Evolutionary conservation across 768 basidiomycete genomes (phyloP), one percentile per base, ranked within the genome.

Genomic region (Clitopilus hobsonii): DNA sequence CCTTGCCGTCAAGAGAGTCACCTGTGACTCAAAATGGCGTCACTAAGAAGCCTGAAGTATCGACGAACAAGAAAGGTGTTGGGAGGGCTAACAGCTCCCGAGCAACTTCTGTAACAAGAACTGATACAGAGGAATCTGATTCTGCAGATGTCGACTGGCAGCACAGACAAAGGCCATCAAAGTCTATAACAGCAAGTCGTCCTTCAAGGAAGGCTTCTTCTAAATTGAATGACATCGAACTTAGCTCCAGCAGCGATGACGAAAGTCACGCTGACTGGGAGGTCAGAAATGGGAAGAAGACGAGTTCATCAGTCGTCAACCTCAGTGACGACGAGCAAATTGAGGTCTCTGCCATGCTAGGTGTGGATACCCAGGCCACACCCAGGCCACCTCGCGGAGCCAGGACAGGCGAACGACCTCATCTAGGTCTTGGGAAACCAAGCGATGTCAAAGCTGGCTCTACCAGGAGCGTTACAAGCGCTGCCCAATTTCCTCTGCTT

Each of bases 181-280:
- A 23, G 6, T 16, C 30, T 7, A 32, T 11, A 18, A 23, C 11
- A 20, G 2, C 41, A 23, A 45, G 22, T 10, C 6, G 5, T 20
- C 18, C 41, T 45, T 20, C 41, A 10, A 18, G 18, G 41, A 45
- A 45, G 22, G 10, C 6, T n/a, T n/a, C n/a, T n/a, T n/a, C n/a
- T 8, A 45, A 10, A 8, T 10, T 18, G 41, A 36, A 52, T 8
- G 51, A 54, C 20, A 36, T 62, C 26, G 32, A 61, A 22, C 57
- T 58, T 25, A 56, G 57, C 36, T 54, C 54, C 18, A 58, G 56
- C 49, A 57, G 56, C 25, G 58, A 57, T 10, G 56, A 52, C 16
- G 38, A n/a, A n/a, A 26, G 58, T 48, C 18, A 45, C 20, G 32
- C 8, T 11, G 29, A 49, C 5, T 56, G 53, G 56, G 54, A 62